These are phyloP conservation scores for Amphicarpaea edgeworthii DNA, from an alignment of 306 rosid genomes.

Conservation along the genomic window DNA sequence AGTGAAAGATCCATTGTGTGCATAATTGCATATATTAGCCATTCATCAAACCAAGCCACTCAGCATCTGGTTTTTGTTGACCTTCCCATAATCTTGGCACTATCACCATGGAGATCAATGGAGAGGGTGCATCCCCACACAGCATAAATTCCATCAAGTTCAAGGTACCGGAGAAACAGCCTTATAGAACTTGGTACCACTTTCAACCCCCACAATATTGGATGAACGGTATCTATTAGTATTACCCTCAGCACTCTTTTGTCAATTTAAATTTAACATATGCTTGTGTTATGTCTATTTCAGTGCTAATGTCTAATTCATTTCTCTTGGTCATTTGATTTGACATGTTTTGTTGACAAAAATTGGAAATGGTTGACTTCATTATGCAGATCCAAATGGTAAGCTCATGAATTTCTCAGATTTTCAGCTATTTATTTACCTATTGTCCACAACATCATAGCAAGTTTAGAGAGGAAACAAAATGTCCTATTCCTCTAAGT, in stretches of 20 bases:
- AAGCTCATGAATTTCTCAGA: constrained; percentile 22
- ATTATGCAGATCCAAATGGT: constrained; percentile 60
- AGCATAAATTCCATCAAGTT: background rate
- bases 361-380: constrained; percentile 28
- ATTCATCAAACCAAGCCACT: background rate
- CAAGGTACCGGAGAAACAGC: constrained; percentile 46
- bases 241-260: constrained; percentile 10
- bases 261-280: background rate
- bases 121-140: background rate
- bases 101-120: constrained; percentile 20
- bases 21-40: background rate
- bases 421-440: background rate
- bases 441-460: background rate
- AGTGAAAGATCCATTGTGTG: background rate
- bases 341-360: constrained; percentile 41
- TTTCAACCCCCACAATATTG: constrained; percentile 56
- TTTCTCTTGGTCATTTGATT: constrained; percentile 40
- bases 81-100: background rate
- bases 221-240: constrained; percentile 62
- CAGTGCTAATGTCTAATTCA: constrained; percentile 26
- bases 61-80: background rate
- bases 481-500: too few species aligned
- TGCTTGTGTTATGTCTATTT: background rate
- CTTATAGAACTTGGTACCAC: constrained; percentile 56
- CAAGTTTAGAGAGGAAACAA: background rate